These are phyloP conservation scores for Zasmidium citrigriseum DNA, from an alignment of 2,329 filamentous ascomycete genomes.

Conservation along the genomic window DNA sequence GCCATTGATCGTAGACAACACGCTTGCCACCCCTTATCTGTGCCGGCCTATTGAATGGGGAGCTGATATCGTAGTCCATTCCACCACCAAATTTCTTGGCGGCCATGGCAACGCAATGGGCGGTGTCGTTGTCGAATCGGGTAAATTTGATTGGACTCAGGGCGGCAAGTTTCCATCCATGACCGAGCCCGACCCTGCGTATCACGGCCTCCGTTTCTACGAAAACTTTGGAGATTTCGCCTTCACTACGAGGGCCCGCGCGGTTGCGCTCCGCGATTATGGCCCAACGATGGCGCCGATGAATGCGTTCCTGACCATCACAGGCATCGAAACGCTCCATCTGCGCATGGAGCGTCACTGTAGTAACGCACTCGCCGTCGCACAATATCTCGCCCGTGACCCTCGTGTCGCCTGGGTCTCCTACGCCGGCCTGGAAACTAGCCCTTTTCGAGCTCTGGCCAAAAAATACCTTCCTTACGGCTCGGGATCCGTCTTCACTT, in stretches of 20 bases:
- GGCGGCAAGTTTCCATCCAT: slow-evolving; percentile 16
- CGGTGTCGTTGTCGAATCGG: slow-evolving; percentile 17
- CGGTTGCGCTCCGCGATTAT: slow-evolving; percentile 17
- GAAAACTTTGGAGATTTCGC: slow-evolving; percentile 20
- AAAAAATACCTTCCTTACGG: slow-evolving; percentile 16
- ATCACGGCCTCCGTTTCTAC: slow-evolving; percentile 19
- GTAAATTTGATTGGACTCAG: slow-evolving; percentile 21
- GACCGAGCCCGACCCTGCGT: slow-evolving; percentile 18
- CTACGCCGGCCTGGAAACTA: slow-evolving; percentile 16
- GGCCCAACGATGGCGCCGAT: slow-evolving; percentile 17
- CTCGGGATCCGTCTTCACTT: slow-evolving; percentile 17
- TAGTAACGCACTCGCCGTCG: slow-evolving; percentile 15
- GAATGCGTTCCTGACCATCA: slow-evolving; percentile 17
- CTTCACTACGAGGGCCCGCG: slow-evolving; percentile 17
- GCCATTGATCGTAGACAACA: slow-evolving; percentile 20
- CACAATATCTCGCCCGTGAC: slow-evolving; percentile 13
- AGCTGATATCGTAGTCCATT: slow-evolving; percentile 18
- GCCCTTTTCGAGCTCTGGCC: slow-evolving; percentile 7
- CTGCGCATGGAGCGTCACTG: slow-evolving; percentile 21
- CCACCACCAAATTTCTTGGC: slow-evolving; percentile 19
- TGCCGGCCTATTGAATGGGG: slow-evolving; percentile 20
- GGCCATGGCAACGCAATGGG: slow-evolving; percentile 22
- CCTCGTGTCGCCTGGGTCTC: slow-evolving; percentile 18
- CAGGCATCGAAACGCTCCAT: slow-evolving; percentile 20
- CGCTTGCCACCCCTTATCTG: slow-evolving; percentile 17